phyloP scores from a whole-genome alignment of 2,329 filamentous ascomycete species.

The Aspergillus sp. region DNA sequence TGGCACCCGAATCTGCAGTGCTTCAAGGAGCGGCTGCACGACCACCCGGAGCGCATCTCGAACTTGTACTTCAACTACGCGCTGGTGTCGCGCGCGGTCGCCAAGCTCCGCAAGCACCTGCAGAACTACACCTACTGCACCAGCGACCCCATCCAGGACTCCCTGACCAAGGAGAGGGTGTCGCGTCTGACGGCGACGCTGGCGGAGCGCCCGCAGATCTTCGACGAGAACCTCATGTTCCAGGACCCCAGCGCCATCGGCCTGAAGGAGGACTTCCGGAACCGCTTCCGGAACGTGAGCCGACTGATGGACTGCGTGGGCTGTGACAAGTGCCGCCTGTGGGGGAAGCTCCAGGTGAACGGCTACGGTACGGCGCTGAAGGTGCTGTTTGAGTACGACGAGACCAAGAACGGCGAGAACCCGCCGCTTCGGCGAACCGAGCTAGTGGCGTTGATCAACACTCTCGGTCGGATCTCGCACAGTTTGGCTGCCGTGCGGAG shows the following conservation, averaged over 20 bases:
- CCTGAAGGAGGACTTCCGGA: slow-evolving; percentile 95
- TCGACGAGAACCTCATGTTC: slow-evolving; percentile 96
- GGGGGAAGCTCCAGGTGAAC: slow-evolving; percentile 94
- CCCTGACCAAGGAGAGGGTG: slow-evolving; percentile 76
- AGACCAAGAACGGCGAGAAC: slow-evolving; percentile 60
- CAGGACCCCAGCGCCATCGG: slow-evolving; percentile 64
- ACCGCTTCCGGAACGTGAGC: slow-evolving; percentile 94
- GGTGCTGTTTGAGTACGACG: slow-evolving; percentile 90
- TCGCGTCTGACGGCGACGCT: slow-evolving; percentile 71
- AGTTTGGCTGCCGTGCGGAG: slow-evolving; percentile 72
- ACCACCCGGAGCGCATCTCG: slow-evolving; percentile 83
- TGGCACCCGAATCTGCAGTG: slow-evolving; percentile 91
- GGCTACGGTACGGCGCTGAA: slow-evolving; percentile 95
- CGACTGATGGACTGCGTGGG: slow-evolving; percentile 98
- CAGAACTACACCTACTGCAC: slow-evolving; percentile 87
- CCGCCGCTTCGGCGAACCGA: slow-evolving; percentile 83
- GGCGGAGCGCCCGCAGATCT: slow-evolving; percentile 69
- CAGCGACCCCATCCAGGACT: slow-evolving; percentile 77
- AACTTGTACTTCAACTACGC: slow-evolving; percentile 99
- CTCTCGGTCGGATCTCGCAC: slow-evolving; percentile 80
- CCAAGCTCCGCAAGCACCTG: slow-evolving; percentile 82
- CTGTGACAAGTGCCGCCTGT: slow-evolving; percentile 96
- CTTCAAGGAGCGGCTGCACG: slow-evolving; percentile 82
- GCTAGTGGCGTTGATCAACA: slow-evolving; percentile 92
- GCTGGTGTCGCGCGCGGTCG: slow-evolving; percentile 84